Evolutionary conservation across 169 alveolate genomes (phyloP).

Genomic region (Cryptosporidium xiaoi): DNA sequence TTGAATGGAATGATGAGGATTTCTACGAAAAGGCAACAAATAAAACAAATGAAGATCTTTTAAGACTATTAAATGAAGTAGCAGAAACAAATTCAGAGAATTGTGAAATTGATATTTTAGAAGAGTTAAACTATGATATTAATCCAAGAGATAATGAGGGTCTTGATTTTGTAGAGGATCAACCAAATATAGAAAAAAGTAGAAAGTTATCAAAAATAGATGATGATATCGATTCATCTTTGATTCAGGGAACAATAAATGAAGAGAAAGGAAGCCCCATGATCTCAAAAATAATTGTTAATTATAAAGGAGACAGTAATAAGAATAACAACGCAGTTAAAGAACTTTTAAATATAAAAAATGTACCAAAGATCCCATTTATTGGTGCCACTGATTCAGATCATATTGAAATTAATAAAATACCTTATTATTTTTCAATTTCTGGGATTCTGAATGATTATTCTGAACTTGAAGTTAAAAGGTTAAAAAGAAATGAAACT

Average conservation of each 20-base stretch:
- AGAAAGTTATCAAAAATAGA: neutral
- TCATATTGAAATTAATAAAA: constrained; percentile 30
- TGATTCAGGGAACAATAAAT: neutral
- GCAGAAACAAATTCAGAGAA: constrained; percentile 5
- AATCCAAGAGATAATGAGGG: neutral
- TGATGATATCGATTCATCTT: too few species aligned
- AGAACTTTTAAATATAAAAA: neutral
- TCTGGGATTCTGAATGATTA: neutral
- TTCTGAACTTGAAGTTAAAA: neutral
- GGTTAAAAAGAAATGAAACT: constrained; percentile 3
- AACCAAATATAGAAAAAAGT: neutral
- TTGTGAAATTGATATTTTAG: neutral
- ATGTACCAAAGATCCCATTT: constrained; percentile 29
- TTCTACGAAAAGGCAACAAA: constrained; percentile 45
- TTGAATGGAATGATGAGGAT: constrained; percentile 64
- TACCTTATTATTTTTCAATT: constrained; percentile 41
- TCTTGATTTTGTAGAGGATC: neutral
- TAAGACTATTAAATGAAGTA: constrained; percentile 37
- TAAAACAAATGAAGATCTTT: constrained; percentile 48
- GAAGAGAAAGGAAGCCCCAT: neutral
- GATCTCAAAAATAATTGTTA: constrained; percentile 18
- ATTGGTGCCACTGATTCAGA: constrained; percentile 51
- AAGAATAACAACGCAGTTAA: neutral
- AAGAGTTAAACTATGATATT: neutral
- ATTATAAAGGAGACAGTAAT: neutral